phyloP scores from a whole-genome alignment of 2,329 filamentous ascomycete species.

The Xylaria sp. region DNA sequence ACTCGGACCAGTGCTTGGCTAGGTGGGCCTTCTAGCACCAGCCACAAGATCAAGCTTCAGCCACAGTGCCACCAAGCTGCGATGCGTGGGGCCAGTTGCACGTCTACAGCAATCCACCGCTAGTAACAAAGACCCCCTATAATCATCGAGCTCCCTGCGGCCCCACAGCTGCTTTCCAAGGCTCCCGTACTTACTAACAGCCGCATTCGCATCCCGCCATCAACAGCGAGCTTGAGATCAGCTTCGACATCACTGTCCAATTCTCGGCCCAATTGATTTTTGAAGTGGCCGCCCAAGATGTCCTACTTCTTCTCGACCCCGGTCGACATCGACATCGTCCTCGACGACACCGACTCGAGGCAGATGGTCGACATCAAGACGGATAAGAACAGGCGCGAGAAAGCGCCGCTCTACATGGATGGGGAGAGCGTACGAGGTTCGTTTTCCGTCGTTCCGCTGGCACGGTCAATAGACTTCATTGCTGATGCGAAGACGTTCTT shows the following conservation, averaged over 20 bases:
- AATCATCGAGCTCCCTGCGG: conserved; percentile 9
- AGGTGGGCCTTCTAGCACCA: neutral
- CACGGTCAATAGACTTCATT: neutral
- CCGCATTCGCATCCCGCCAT: conserved; percentile 20
- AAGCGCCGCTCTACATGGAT: conserved; percentile 96
- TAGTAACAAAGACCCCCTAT: conserved; percentile 20
- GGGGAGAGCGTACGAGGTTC: conserved; percentile 80
- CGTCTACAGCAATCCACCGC: neutral
- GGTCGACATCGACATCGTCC: conserved; percentile 98
- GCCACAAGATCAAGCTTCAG: conserved; percentile 26
- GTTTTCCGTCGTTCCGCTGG: neutral
- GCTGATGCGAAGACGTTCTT: conserved; percentile 5
- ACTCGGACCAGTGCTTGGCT: neutral
- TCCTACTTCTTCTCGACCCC: conserved; percentile 98
- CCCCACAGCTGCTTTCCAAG: conserved; percentile 26
- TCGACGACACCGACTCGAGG: conserved; percentile 93
- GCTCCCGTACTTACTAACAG: conserved; percentile 23
- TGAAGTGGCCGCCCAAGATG: conserved; percentile 63
- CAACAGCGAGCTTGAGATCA: conserved; percentile 17
- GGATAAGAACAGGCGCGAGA: conserved; percentile 97
- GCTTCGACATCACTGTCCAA: conserved; percentile 5
- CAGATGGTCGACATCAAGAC: conserved; percentile 97
- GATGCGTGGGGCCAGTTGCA: neutral
- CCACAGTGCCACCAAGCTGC: conserved; percentile 12
- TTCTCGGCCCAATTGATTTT: conserved; percentile 21